Evolutionary conservation across 306 rosid species (phyloP).

Genomic region (Prunus armeniaca): DNA sequence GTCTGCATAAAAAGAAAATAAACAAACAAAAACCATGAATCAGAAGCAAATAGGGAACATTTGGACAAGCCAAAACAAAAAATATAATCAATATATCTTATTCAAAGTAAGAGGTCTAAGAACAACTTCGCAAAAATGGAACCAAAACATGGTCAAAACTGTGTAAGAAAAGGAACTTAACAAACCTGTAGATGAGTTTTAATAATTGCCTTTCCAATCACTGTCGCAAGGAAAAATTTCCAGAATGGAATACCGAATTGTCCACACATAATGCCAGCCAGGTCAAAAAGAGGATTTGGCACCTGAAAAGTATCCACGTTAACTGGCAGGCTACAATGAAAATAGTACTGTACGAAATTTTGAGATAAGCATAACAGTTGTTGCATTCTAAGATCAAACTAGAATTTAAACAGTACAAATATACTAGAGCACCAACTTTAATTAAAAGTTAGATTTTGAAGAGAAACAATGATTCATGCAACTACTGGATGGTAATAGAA

Average conservation of each 20-base stretch:
- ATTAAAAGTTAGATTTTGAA: background rate
- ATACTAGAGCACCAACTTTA: background rate
- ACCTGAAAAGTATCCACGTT: constrained; percentile 53
- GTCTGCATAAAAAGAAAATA: constrained; percentile 47
- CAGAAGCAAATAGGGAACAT: constrained; percentile 1
- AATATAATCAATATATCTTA: background rate
- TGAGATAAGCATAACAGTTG: background rate
- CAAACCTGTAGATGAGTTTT: constrained; percentile 97
- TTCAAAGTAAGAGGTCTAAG: background rate
- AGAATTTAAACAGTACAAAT: background rate
- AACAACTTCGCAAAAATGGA: background rate
- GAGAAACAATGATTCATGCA: background rate
- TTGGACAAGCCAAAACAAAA: background rate
- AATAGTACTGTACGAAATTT: background rate
- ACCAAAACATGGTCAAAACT: background rate
- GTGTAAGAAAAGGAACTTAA: constrained; percentile 4
- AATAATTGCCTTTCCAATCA: constrained; percentile 90
- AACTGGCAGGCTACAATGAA: constrained; percentile 15
- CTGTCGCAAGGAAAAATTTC: constrained; percentile 81
- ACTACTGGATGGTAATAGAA: background rate
- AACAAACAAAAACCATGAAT: background rate
- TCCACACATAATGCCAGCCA: constrained; percentile 99
- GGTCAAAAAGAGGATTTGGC: constrained; percentile 97
- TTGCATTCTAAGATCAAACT: background rate
- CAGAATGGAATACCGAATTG: constrained; percentile 92